Conservation (phyloP, 495 filamentous ascomycete species). For the Cercophora scortea region DNA sequence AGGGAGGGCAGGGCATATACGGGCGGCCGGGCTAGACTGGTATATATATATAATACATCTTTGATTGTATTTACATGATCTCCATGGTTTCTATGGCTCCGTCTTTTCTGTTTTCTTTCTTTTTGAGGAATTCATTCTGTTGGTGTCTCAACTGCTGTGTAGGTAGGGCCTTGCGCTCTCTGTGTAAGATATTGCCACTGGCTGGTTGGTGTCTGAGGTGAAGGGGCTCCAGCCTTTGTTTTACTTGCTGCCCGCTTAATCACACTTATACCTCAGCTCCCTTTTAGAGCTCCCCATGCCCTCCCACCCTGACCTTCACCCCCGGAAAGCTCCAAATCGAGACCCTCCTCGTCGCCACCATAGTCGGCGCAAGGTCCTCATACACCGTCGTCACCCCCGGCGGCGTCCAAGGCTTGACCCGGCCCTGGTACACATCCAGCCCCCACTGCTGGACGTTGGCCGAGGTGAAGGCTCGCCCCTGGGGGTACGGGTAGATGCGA, state of each 20-base stretch:
- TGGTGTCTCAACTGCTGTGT: no score
- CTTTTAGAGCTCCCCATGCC: constrained; percentile 23
- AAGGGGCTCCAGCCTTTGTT: neutral
- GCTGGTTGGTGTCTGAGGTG: neutral
- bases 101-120: no score
- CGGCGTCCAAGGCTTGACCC: constrained; percentile 26
- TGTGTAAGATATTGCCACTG: no score
- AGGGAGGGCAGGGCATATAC: no score
- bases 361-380: constrained; percentile 13
- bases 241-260: neutral
- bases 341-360: constrained; percentile 16
- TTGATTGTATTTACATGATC: no score
- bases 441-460: constrained; percentile 22
- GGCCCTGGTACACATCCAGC: constrained; percentile 23
- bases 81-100: no score
- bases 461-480: constrained; percentile 14
- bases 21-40: no score
- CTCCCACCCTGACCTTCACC: constrained; percentile 20
- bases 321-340: constrained; percentile 18
- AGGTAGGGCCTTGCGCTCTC: no score
- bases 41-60: no score
- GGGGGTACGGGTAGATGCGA: constrained; percentile 26
- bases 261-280: no score
- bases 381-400: constrained; percentile 20
- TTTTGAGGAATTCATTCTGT: no score